phyloP scores from a whole-genome alignment of 2,329 filamentous ascomycete species.

The Botrytis fragariae region DNA sequence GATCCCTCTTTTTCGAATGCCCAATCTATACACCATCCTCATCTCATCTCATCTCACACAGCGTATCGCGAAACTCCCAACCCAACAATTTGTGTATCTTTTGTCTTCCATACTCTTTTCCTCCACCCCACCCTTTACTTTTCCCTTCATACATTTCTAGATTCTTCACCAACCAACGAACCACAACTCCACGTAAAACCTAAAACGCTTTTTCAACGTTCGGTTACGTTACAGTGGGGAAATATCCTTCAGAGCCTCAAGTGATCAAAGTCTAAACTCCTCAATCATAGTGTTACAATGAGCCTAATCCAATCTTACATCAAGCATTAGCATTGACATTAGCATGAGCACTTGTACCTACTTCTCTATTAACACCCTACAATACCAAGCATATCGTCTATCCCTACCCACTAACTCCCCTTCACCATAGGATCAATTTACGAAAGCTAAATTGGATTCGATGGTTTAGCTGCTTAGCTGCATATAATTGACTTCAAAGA shows the following conservation, averaged over 20 bases:
- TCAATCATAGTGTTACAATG: background rate
- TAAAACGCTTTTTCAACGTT: background rate
- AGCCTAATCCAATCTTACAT: background rate
- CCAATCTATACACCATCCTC: background rate
- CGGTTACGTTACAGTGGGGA: background rate
- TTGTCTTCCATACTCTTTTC: background rate
- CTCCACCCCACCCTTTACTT: background rate
- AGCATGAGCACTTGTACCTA: background rate
- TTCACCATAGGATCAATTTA: background rate
- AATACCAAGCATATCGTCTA: background rate
- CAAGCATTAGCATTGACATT: background rate
- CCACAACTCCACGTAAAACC: background rate
- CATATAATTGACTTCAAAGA: background rate
- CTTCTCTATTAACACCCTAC: background rate
- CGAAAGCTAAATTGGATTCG: background rate
- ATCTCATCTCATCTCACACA: background rate
- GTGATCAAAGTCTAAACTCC: background rate
- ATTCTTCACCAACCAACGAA: background rate
- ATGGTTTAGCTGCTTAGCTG: background rate
- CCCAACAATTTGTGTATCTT: background rate
- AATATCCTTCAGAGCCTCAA: conserved; percentile 5
- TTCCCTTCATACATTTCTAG: background rate
- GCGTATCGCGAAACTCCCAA: conserved; percentile 8
- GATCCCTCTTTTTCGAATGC: background rate
- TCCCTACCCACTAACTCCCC: background rate